phyloP scores from a whole-genome alignment of 2,329 filamentous ascomycete species.

The Arthrobotrys sphaeroides region DNA sequence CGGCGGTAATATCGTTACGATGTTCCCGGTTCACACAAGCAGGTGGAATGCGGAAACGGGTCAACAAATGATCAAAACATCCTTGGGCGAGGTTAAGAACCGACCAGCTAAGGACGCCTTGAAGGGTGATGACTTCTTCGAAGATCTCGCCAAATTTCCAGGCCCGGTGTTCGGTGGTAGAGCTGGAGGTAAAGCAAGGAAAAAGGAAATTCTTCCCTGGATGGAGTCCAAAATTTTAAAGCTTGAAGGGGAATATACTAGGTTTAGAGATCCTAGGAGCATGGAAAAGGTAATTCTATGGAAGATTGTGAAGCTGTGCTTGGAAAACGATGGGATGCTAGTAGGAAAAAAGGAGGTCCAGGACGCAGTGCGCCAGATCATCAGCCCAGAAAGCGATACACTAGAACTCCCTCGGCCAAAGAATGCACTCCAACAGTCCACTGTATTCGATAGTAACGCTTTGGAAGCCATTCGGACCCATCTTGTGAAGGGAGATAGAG shows the following conservation, averaged over 20 bases:
- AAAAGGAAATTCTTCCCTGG: conserved; percentile 90
- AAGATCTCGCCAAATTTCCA: conserved; percentile 74
- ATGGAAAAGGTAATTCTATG: conserved; percentile 81
- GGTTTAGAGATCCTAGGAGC: conserved; percentile 63
- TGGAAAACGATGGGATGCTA: conserved; percentile 85
- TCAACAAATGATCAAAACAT: conserved; percentile 71
- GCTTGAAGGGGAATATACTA: conserved; percentile 53
- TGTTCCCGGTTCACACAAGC: conserved; percentile 70
- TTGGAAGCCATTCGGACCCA: conserved; percentile 77
- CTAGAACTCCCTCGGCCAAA: conserved; percentile 55
- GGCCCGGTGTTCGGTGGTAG: conserved; percentile 71
- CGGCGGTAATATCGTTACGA: conserved; percentile 81
- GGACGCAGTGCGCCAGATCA: conserved; percentile 76
- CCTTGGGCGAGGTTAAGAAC: conserved; percentile 82
- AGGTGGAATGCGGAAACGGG: conserved; percentile 56
- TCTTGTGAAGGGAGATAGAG: conserved; percentile 81
- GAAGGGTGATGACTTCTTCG: conserved; percentile 74
- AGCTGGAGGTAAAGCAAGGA: conserved; percentile 82
- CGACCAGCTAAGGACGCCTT: conserved; percentile 77
- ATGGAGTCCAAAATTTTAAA: conserved; percentile 74
- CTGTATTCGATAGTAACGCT: conserved; percentile 70
- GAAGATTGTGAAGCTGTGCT: conserved; percentile 81
- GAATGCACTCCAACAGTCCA: conserved; percentile 54
- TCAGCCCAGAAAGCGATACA: conserved; percentile 70
- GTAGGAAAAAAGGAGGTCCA: conserved; percentile 78